Evolutionary conservation across 371 early-diverging fungal species (phyloP), one percentile per base, ranked within the genome.

Genomic region (Rhizomucor pusillus): DNA sequence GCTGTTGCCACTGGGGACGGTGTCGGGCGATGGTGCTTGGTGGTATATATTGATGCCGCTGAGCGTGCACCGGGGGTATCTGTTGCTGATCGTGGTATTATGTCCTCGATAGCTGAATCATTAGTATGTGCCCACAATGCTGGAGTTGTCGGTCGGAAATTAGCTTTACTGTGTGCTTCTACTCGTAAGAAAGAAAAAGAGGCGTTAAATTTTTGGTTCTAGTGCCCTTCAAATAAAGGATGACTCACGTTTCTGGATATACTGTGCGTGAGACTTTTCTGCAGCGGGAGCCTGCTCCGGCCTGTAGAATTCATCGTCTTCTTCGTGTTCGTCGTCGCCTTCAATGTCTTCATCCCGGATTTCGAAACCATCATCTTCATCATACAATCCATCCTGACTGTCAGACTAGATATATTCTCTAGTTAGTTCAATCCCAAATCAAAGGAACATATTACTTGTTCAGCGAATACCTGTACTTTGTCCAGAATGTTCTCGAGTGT

Each of bases 381-480:
- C 29, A 7, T 29, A 29, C 29, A 29, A 5, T 29, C 29, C 29
- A 29, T 29, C 29, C 29, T 29, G 29, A 29, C 29, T 29, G 29
- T 29, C 29, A 29, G 29, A 29, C 29, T 29, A 29, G 3, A 5
- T 29, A 5, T 29, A 5, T 7, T 29, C 29, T 29, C 7, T 5
- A 29, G 29, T 29, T 29, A 29, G 41, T 41, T 5, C 19, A 14
- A 18, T 43, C 43, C 6, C 19, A n/a, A 43, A 43, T 14, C n/a
- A 43, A n/a, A 43, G 19, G 14, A 43, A 6, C 43, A 43, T 11
- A 16, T 6, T 18, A 22, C 18, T 13, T 39, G 34, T 45, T n/a
- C n/a, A n/a, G n/a, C n/a, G n/a, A n/a, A 44, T 56, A 62, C 69
- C 54, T 65, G 55, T 0, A 62, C 51, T 18, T 43, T 19, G 20